Base-by-base conservation (phyloP, 305 asterid species). In the Fraxinus baroniana region DNA sequence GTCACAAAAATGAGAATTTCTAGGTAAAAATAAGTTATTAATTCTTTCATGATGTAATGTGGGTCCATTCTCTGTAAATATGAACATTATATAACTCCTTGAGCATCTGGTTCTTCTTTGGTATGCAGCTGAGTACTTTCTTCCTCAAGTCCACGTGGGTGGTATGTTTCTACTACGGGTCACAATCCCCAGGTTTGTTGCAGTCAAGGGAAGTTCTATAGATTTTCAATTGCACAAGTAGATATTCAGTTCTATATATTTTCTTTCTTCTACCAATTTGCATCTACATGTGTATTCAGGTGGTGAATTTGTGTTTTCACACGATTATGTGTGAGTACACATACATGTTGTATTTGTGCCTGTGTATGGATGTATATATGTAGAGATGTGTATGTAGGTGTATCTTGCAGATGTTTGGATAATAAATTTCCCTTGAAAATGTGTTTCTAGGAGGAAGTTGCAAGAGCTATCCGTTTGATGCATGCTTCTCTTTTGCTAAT, bases 81-180 rank as follows among this genome's bases (percentile, higher is more conserved):
- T 84, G 74, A 52, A 8, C 26, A 5, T 13, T 72, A 15, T 80
- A 74, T 28, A 5, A 17, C 74, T 79, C 77, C 75, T 73, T 85
- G 79, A 84, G 52, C 74, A 55, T 39, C 37, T 79, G 26, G 13
- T 74, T 84, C 15, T 44, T 73, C 39, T 81, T 74, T 87, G 78
- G 66, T 37, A 32, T 83, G 85, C 84, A 96, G 99, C 97, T 86
- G 99, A 96, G 87, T 93, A 90, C 81, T 94, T 98, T 81, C 93
- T 93, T 85, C 99, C 99, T 86, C 90, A 94, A 15, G 97, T 96
- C 68, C 97, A 94, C 8, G 93, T 92, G 66, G 97, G 99, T 84
- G 99, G 98, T 74, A 85, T 95, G 87, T 94, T 95, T 89, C 98
- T 17, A 97, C 98, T 57, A 95, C 94, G 87, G 98, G 99, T 66